A percentile compares a stretch with the other conserved stretches of the same genome.
These are phyloP conservation scores for Erythrophleum ivorense DNA, from an alignment of 331 rosid genomes.

Conservation along the genomic window DNA sequence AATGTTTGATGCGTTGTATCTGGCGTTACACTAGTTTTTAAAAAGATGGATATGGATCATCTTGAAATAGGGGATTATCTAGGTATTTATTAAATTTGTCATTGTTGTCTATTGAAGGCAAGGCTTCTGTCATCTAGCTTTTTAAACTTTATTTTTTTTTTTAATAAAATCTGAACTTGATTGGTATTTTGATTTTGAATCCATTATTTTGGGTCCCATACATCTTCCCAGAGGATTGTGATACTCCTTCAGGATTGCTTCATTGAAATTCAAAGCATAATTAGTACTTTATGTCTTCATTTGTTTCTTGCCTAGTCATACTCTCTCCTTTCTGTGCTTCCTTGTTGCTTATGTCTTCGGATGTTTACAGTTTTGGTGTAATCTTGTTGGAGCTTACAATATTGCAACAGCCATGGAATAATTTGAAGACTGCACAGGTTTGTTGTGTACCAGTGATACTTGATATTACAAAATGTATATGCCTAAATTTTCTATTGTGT, in stretches of 20 bases:
- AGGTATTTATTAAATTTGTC: conserved; percentile 52
- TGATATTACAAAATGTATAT: background rate
- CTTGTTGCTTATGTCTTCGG: conserved; percentile 35
- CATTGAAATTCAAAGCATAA: conserved; percentile 21
- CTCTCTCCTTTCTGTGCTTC: conserved; percentile 5
- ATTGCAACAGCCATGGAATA: conserved; percentile 93
- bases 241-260: conserved; percentile 31
- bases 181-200: conserved; percentile 29
- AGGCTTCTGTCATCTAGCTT: conserved; percentile 17
- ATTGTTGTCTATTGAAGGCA: conserved; percentile 18
- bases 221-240: conserved; percentile 4
- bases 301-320: background rate
- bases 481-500: background rate
- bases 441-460: conserved; percentile 28
- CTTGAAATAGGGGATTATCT: conserved; percentile 78
- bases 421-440: conserved; percentile 95
- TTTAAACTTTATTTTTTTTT: background rate
- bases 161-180: background rate
- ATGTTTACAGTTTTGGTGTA: conserved; percentile 94
- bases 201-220: conserved; percentile 14
- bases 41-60: conserved; percentile 68
- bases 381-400: conserved; percentile 96
- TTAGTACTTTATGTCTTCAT: conserved; percentile 11
- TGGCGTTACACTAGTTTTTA: conserved; percentile 73
- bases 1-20: conserved; percentile 54